Base-by-base conservation (phyloP, 1,139 yeast species). In the Magnusiomyces clavatus region DNA sequence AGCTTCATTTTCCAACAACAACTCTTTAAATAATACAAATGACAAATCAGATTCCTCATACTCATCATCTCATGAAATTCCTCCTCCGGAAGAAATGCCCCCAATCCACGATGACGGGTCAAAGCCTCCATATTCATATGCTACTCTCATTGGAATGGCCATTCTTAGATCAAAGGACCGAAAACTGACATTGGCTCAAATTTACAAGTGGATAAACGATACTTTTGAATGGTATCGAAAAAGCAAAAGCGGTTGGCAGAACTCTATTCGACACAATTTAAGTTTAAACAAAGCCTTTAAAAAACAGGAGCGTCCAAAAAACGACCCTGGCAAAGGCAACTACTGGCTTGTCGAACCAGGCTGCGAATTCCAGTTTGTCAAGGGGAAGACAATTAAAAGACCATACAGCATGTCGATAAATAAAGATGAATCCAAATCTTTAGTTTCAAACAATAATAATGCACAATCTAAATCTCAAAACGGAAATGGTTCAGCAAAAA, bases 111-210 rank as follows among this genome's bases (percentile, higher is more conserved):
- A 76, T 57, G 75, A 73, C 46, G 77, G 77, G 24, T 62, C 67
- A 46, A 92, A 94, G 68, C 98, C 98, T 2, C 96, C 96, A 2
- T 90, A 83, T 64, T 87, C 96, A 3, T 92, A 92, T 66, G 98
- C 98, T 8, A 84, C 92, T 43, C 75, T 92, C 57, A 92, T 92
- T 57, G 97, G 97, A 4, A 84, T 92, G 83, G 92, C 97, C 1
- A 89, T 92, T 52, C 72, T 92, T 57, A 81, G 95, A 56, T 82
- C 95, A n/a, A 81, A 83, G 1, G 83, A 80, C 34, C 82, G 88
- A 55, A 80, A 81, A 61, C 76, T 94, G 51, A 92, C 98, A 0
- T 75, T 92, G 52, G 82, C 97, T 0, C 96, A 89, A 64, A 94
- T 92, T 50, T 92, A 92, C 71, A 78, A 76, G 59, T 92, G 98